A percentile compares a stretch with the other conserved stretches of the same genome.
Conservation (phyloP, 768 basidiomycete genomes). For the Tylopilus sp. region DNA sequence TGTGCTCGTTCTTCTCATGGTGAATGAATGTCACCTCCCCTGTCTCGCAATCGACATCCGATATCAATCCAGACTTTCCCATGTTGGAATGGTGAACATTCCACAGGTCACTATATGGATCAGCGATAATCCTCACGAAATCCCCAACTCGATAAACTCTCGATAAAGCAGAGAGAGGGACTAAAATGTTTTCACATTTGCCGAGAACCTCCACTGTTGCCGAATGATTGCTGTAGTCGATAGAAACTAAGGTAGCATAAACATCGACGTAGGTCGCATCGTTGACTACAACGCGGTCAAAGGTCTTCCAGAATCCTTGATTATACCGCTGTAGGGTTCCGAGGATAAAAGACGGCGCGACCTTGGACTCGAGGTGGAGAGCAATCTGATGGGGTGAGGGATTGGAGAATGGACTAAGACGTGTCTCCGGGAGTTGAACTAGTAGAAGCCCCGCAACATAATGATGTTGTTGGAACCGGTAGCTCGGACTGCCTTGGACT, state of each 20-base stretch:
- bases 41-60: background rate
- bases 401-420: background rate
- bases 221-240: background rate
- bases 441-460: background rate
- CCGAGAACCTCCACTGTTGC: background rate
- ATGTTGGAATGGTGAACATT: background rate
- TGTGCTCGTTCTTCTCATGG: background rate
- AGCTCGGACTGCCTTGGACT: too few species aligned
- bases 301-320: background rate
- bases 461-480: background rate
- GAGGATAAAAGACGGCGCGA: background rate
- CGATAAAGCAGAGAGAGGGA: background rate
- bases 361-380: background rate
- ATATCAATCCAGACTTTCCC: background rate
- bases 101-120: background rate
- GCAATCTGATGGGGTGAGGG: background rate
- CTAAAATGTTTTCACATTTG: background rate
- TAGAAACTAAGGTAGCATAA: background rate
- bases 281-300: background rate
- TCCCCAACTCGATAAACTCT: background rate
- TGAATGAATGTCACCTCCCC: background rate
- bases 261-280: background rate
- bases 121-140: background rate
- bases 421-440: background rate
- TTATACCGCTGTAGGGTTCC: background rate